Conservation (phyloP, 257 asterid species). For the Solanum dulcamara region DNA sequence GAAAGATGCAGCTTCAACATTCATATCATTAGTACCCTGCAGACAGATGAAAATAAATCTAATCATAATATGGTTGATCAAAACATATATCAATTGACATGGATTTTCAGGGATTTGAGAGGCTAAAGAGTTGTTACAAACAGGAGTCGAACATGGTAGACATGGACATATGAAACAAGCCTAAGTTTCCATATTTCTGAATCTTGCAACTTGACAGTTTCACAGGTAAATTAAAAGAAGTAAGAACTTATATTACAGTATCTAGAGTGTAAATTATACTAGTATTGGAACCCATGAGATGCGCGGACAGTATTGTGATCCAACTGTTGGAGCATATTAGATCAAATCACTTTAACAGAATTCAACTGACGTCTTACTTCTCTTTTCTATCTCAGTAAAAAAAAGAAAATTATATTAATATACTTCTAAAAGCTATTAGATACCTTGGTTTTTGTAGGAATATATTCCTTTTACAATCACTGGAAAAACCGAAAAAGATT, state of each 20-base stretch:
- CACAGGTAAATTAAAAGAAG: neutral
- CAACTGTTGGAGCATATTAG: neutral
- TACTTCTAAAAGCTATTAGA: neutral
- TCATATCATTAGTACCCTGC: neutral
- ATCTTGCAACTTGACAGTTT: neutral
- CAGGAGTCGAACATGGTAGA: neutral
- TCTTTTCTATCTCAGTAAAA: neutral
- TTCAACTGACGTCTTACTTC: neutral
- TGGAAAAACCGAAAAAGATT: neutral
- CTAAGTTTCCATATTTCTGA: neutral
- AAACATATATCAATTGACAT: neutral
- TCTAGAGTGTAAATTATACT: neutral
- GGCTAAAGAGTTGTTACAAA: neutral
- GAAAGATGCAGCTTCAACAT: neutral
- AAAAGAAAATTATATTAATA: neutral
- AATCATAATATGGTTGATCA: neutral
- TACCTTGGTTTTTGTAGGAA: neutral
- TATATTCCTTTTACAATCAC: neutral
- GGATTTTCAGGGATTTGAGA: neutral
- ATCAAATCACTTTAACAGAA: neutral
- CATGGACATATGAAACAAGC: neutral
- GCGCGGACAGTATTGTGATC: neutral
- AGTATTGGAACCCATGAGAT: neutral
- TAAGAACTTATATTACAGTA: neutral
- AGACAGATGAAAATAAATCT: neutral